A percentile compares a stretch with the other conserved stretches of the same genome.
phyloP scores from a whole-genome alignment of 2,329 filamentous ascomycete genomes.

The Epichloe baconii region DNA sequence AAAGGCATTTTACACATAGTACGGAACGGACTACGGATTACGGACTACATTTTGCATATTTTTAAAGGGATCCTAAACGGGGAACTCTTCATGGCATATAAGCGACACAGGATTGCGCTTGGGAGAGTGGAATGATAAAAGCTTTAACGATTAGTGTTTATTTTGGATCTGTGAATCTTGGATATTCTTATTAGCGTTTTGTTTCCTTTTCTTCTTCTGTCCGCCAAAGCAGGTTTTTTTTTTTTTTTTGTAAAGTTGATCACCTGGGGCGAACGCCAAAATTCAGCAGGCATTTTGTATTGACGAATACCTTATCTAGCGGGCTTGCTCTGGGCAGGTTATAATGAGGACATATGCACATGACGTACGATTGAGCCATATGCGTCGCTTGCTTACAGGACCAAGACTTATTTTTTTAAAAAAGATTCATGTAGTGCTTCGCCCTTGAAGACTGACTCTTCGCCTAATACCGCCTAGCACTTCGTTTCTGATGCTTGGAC shows the following conservation, averaged over 20 bases:
- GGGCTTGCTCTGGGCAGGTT: background rate
- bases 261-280: background rate
- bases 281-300: background rate
- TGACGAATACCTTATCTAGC: background rate
- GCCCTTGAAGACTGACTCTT: too few relatives aligned
- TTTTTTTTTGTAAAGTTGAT: background rate
- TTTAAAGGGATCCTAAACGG: background rate
- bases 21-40: too few relatives aligned
- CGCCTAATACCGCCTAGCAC: too few relatives aligned
- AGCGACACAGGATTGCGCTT: background rate
- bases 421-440: too few relatives aligned
- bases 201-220: background rate
- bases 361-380: too few relatives aligned
- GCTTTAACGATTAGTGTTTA: background rate
- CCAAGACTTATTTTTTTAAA: too few relatives aligned
- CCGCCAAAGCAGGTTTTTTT: background rate
- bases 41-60: background rate
- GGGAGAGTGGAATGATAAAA: background rate
- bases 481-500: too few relatives aligned
- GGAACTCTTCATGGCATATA: background rate
- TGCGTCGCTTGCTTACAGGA: too few relatives aligned
- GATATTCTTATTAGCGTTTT: background rate
- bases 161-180: background rate
- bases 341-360: background rate
- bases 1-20: background rate